phyloP scores from a whole-genome alignment of 2,329 filamentous ascomycete species.

The Periconia digitata region DNA sequence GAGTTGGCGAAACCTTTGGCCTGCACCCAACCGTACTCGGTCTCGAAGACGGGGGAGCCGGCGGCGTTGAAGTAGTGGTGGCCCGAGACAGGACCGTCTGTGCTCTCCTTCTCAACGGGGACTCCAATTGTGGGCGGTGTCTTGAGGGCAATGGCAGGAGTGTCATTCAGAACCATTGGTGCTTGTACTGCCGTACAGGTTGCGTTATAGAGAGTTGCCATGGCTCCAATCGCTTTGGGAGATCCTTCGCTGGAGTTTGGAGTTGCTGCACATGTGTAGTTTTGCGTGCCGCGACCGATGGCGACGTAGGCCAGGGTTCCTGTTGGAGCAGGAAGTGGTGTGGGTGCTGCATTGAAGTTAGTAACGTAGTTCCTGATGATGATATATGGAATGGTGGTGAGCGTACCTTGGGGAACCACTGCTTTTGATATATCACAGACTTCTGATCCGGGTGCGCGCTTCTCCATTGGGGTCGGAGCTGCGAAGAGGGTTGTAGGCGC shows the following conservation, averaged over 20 bases:
- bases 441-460: constrained; percentile 18
- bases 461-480: constrained; percentile 26
- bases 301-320: constrained; percentile 74
- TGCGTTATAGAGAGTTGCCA: constrained; percentile 85
- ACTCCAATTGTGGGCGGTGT: constrained; percentile 46
- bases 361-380: constrained; percentile 18
- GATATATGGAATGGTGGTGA: neutral
- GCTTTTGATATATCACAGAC: constrained; percentile 33
- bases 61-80: constrained; percentile 77
- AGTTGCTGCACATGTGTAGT: constrained; percentile 76
- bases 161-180: constrained; percentile 64
- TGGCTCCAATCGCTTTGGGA: constrained; percentile 70
- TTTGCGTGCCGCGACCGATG: constrained; percentile 85
- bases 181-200: constrained; percentile 74
- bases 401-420: constrained; percentile 35
- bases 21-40: constrained; percentile 60
- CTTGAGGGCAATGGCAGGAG: constrained; percentile 72
- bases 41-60: constrained; percentile 76
- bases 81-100: constrained; percentile 66
- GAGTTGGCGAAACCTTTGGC: constrained; percentile 64
- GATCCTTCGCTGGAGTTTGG: constrained; percentile 55
- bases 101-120: constrained; percentile 42
- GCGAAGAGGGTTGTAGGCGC: constrained; percentile 36
- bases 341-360: constrained; percentile 47
- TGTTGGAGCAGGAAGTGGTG: constrained; percentile 62